Percentiles rank a stretch among this genome's conserved stretches.
Evolutionary conservation across 306 rosid genomes (phyloP).

Genomic region (Lotus japonicus): DNA sequence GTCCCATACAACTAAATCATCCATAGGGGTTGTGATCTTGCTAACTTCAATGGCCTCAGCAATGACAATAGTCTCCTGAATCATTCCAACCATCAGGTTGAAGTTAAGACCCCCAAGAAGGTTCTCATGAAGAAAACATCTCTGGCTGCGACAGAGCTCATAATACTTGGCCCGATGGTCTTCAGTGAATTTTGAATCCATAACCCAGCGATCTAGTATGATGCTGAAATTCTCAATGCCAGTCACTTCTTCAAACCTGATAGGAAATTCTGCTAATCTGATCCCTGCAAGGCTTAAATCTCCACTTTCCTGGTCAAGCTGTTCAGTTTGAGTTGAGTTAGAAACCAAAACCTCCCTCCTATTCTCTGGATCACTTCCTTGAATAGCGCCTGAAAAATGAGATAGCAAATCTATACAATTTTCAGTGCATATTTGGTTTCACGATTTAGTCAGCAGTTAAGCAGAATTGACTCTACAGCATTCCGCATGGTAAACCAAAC

Average conservation of each 20-base stretch:
- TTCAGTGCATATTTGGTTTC: not conserved
- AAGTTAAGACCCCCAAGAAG: slow-evolving; percentile 46
- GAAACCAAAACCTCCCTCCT: not conserved
- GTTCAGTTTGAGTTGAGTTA: not conserved
- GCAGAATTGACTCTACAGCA: no score
- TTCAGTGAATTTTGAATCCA: slow-evolving; percentile 41
- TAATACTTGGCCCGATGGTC: slow-evolving; percentile 33
- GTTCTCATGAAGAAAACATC: slow-evolving; percentile 47
- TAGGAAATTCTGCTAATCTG: slow-evolving; percentile 4
- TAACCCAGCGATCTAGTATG: slow-evolving; percentile 32
- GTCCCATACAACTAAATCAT: slow-evolving; percentile 32
- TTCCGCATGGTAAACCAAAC: no score
- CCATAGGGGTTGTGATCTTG: slow-evolving; percentile 32
- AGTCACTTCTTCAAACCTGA: slow-evolving; percentile 35
- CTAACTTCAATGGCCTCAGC: slow-evolving; percentile 57
- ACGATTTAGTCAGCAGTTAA: no score
- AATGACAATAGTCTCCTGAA: slow-evolving; percentile 43
- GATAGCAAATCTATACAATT: not conserved
- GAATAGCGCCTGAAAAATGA: slow-evolving; percentile 8
- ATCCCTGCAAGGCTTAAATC: not conserved
- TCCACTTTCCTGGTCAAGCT: slow-evolving; percentile 25
- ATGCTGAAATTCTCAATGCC: slow-evolving; percentile 34
- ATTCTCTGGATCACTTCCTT: not conserved
- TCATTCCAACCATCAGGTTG: slow-evolving; percentile 41
- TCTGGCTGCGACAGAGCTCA: slow-evolving; percentile 51